Evolutionary conservation across 306 rosid species (phyloP), one percentile per base, ranked within the genome.

Genomic region (Pterocarpus santalinus): DNA sequence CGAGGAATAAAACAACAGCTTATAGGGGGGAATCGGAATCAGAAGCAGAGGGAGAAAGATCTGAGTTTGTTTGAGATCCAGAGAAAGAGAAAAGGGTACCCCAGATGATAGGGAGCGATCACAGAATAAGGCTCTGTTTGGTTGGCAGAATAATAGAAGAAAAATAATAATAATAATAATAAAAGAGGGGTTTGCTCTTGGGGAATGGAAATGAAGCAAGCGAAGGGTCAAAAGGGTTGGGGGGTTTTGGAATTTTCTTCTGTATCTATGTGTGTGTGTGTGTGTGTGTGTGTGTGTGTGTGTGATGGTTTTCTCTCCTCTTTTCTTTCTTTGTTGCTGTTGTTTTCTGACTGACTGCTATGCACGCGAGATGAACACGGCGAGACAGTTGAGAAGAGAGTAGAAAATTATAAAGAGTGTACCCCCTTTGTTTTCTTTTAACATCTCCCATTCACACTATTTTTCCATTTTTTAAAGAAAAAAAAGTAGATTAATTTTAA

Each of bases 331-430:
- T 52, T 1, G 14, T 8, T 52, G 69, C 81, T 76, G 38, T 72
- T 68, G 66, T 81, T 81, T 81, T 65, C 78, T 83, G 73, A 49
- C 83, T 84, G 47, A 7, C 6, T 43, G 87, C 75, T 84, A 73
- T 62, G 85, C 84, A 87, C 88, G 90, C 94, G 87, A 88, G 87
- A 82, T 86, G 82, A 89, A 92, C 91, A 78, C 91, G 92, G 87
- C 81, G 82, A 85, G 85, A 86, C 91, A 88, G 98, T 88, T 90
- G 90, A 80, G 89, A 87, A 78, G 28, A 22, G 71, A 81, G 82
- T 72, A 78, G 36, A 86, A 84, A 73, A 60, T 44, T 75, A 60
- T 58, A 14, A 22, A 55, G 64, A 55, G 28, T 22, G 28, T 22
- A 22, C 28, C 28, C 28, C 28, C 28, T 22, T 22, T 1, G 28